Percentiles rank a stretch among this genome's conserved stretches.
Evolutionary conservation across 2,329 filamentous ascomycete species (phyloP).

Genomic region (Fusarium chaquense): DNA sequence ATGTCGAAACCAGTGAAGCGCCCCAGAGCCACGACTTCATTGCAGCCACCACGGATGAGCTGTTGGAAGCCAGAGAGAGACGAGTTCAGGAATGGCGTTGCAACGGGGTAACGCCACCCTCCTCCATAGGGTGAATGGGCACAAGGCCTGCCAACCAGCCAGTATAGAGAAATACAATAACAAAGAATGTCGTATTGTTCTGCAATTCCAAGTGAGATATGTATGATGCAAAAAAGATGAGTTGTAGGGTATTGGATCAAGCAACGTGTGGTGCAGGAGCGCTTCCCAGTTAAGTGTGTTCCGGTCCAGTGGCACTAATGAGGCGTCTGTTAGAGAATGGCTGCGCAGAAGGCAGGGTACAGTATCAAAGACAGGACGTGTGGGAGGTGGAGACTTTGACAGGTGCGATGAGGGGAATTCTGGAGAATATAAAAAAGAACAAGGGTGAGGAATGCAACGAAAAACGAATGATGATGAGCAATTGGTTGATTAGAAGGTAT

Average conservation of each 20-base stretch:
- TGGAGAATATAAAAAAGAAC: slow-evolving; percentile 38
- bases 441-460: slow-evolving; percentile 19
- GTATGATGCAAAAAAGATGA: slow-evolving; percentile 2
- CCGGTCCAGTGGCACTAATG: slow-evolving; percentile 20
- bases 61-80: slow-evolving; percentile 5
- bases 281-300: slow-evolving; percentile 14
- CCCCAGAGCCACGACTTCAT: slow-evolving; percentile 44
- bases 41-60: slow-evolving; percentile 24
- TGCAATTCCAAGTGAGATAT: neutral
- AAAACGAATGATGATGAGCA: slow-evolving; percentile 34
- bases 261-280: slow-evolving; percentile 17
- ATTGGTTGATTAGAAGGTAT: slow-evolving; percentile 15
- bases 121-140: slow-evolving; percentile 42
- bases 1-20: slow-evolving; percentile 42
- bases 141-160: slow-evolving; percentile 25
- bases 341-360: slow-evolving; percentile 24
- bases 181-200: neutral
- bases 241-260: slow-evolving; percentile 6
- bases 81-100: slow-evolving; percentile 38
- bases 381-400: slow-evolving; percentile 42
- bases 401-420: slow-evolving; percentile 29
- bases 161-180: slow-evolving; percentile 8
- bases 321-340: slow-evolving; percentile 34
- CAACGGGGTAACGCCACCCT: slow-evolving; percentile 39
- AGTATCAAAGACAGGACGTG: slow-evolving; percentile 32